Conservation (phyloP, 2,329 filamentous ascomycete species). For the Phialemonium atrogriseum region DNA sequence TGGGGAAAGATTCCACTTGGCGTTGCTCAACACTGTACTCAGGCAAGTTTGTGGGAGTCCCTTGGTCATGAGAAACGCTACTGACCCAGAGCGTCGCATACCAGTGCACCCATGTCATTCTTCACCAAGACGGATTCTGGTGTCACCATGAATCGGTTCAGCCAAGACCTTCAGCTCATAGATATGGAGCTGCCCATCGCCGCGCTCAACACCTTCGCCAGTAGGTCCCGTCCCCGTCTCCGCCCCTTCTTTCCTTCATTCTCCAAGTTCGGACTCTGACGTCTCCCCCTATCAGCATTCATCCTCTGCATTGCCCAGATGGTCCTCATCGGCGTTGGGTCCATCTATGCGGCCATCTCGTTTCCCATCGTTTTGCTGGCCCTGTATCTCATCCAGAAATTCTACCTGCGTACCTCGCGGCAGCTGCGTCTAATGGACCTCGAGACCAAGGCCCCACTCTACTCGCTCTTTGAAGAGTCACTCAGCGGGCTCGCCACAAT, state of each 20-base stretch:
- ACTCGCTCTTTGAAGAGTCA: slow-evolving; percentile 38
- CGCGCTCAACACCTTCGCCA: slow-evolving; percentile 16
- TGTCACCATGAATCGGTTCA: slow-evolving; percentile 24
- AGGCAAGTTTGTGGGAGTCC: slow-evolving; percentile 9
- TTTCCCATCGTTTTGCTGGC: slow-evolving; percentile 31
- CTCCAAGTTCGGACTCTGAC: neutral
- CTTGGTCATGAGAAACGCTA: too few relatives aligned
- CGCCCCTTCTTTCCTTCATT: slow-evolving; percentile 8
- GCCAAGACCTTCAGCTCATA: slow-evolving; percentile 21
- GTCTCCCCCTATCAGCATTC: slow-evolving; percentile 8
- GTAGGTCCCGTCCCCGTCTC: slow-evolving; percentile 10
- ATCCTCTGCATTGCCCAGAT: slow-evolving; percentile 30
- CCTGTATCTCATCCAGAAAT: slow-evolving; percentile 35
- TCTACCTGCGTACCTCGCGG: slow-evolving; percentile 43
- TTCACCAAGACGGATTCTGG: slow-evolving; percentile 24
- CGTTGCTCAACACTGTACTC: slow-evolving; percentile 18
- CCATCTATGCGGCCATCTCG: slow-evolving; percentile 32
- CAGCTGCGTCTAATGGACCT: slow-evolving; percentile 44
- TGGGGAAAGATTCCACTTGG: slow-evolving; percentile 19
- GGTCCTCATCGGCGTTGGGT: slow-evolving; percentile 33
- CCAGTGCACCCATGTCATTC: slow-evolving; percentile 21
- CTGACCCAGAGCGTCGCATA: neutral
- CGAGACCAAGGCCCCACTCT: slow-evolving; percentile 42
- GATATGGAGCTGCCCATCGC: slow-evolving; percentile 19
- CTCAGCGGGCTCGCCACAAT: slow-evolving; percentile 39